Evolutionary conservation across 1,284 basidiomycete species (phyloP), one percentile per base, ranked within the genome.

Genomic region (Ganoderma boninense): DNA sequence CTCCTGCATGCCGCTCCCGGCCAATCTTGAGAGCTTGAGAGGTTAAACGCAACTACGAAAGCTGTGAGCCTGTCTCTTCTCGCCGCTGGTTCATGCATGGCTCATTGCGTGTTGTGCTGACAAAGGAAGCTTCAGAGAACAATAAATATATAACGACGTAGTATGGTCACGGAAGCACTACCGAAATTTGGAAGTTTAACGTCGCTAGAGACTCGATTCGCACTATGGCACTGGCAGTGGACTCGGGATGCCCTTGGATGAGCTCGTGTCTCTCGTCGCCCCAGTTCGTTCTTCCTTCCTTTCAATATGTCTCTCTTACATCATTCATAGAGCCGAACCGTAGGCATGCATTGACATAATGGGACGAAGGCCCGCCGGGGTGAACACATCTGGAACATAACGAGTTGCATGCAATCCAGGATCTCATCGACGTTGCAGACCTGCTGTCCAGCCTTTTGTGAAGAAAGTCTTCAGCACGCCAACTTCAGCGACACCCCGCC

Each of bases 401-500:
- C 29, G 29, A 4, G 29, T 32, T 32, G 29, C 29, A 32, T 32
- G 29, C 29, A n/a, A n/a, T n/a, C n/a, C n/a, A n/a, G n/a, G n/a
- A n/a, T n/a, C n/a, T n/a, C 38, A 43, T 11, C 43, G 56, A n/a
- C 23, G 7, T 18, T 29, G 6, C 32, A 70, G 71, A 49, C 61
- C 67, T 4, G 66, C 67, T n/a, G 64, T 66, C 13, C 71, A 73
- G 52, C 69, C 68, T 3, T 73, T 70, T 38, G 61, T 70, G 10
- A 46, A 23, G 29, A 70, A 73, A 59, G 67, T 69, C 3, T 73
- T 73, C 56, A 65, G 67, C 1, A 70, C 66, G 11, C 64, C 32
- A 70, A 70, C 62, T 70, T 70, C 69, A 68, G 65, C 64, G 64
- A 73, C 65, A 70, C 70, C 29, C 66, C 71, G 32, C 71, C 71